Evolutionary conservation across 495 filamentous ascomycete species (phyloP).

Genomic region (Tuber brumale): DNA sequence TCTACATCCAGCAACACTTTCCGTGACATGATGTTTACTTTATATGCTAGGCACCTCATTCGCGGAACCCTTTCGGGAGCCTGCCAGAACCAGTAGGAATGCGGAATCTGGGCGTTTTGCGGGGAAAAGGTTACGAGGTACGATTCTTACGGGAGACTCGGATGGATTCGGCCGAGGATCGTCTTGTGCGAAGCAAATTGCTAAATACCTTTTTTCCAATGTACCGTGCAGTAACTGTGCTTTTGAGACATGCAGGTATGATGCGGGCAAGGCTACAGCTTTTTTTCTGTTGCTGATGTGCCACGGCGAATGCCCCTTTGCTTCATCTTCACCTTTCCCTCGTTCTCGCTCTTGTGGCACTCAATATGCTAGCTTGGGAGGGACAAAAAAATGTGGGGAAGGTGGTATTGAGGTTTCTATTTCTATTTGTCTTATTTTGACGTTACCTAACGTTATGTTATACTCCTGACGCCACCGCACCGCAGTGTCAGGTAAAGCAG

Average conservation of each 20-base stretch:
- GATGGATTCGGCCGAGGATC: not conserved
- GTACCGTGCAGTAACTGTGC: not conserved
- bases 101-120: not conserved
- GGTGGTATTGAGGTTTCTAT: not conserved
- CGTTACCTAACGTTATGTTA: not conserved
- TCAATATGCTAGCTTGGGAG: not conserved
- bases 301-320: not conserved
- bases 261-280: not conserved
- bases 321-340: not conserved
- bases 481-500: not conserved
- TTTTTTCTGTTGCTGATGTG: not conserved
- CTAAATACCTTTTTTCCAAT: not conserved
- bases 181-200: not conserved
- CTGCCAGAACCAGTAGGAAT: not conserved
- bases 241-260: slow-evolving; percentile 3
- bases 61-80: not conserved
- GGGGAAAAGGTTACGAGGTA: not conserved
- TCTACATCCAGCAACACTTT: not conserved
- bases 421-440: not conserved
- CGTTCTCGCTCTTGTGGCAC: not conserved
- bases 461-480: not conserved
- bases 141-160: slow-evolving; percentile 1
- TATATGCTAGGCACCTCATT: not conserved
- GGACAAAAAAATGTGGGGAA: not conserved
- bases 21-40: not conserved